Conservation (phyloP, 768 basidiomycete species). For the Rhizopogon vesiculosus region DNA sequence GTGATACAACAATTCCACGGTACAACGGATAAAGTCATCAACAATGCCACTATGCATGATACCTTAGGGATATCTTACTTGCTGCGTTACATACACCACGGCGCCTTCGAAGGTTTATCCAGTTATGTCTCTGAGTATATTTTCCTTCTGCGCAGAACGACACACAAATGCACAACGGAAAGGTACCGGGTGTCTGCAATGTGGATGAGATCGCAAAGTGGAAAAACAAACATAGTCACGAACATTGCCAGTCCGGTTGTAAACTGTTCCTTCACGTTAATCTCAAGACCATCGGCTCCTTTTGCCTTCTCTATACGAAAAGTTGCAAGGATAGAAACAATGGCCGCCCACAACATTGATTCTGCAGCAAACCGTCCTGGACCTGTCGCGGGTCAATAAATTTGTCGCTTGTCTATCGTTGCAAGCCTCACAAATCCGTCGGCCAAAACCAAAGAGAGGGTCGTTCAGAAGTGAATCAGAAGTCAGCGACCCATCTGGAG, state of each 20-base stretch:
- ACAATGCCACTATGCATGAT: too few species aligned
- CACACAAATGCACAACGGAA: background rate
- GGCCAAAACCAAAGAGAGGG: slow-evolving; percentile 3
- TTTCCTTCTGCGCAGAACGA: background rate
- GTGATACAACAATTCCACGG: too few species aligned
- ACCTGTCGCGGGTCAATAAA: background rate
- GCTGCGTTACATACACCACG: background rate
- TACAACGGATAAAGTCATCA: too few species aligned
- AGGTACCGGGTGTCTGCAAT: background rate
- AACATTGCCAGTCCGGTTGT: background rate
- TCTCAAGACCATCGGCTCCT: background rate
- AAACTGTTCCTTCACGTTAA: background rate
- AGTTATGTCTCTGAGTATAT: background rate
- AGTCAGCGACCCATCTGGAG: slow-evolving; percentile 7
- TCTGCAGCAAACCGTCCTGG: slow-evolving; percentile 5
- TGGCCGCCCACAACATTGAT: slow-evolving; percentile 1
- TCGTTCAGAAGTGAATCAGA: background rate
- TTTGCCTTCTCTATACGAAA: slow-evolving; percentile 10
- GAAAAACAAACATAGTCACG: background rate
- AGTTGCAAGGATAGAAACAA: slow-evolving; percentile 13
- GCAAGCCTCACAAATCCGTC: slow-evolving; percentile 2
- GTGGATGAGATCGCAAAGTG: background rate
- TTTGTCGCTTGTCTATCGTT: too few species aligned
- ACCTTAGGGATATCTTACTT: background rate
- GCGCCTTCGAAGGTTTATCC: background rate